Conservation (phyloP, 345 rosid species). For the Eucalyptus pauciflora region DNA sequence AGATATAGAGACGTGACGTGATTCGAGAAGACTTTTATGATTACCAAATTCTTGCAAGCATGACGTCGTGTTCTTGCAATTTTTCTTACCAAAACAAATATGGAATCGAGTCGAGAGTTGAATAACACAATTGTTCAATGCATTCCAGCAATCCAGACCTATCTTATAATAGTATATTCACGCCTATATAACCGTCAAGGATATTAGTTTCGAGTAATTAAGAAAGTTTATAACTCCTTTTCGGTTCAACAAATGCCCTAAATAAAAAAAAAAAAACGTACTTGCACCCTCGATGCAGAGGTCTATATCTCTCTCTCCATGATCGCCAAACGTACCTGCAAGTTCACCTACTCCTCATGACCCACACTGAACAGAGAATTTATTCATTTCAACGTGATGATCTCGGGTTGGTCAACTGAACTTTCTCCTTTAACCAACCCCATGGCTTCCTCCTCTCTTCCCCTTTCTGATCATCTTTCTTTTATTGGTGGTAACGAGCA, state of each 20-base stretch:
- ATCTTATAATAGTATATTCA: background rate
- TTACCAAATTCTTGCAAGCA: accelerated
- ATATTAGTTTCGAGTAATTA: background rate
- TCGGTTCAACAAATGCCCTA: background rate
- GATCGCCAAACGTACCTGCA: background rate
- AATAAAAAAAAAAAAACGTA: background rate
- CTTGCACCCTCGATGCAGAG: background rate
- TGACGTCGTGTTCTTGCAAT: accelerated
- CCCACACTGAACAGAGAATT: background rate
- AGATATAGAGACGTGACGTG: background rate
- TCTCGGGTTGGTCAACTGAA: background rate
- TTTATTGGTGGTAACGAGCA: background rate
- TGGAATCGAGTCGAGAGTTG: accelerated
- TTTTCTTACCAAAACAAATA: background rate
- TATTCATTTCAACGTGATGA: background rate
- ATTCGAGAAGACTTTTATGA: background rate
- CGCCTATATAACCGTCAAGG: background rate
- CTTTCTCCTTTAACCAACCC: background rate
- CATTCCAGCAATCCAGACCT: background rate
- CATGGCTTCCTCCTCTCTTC: background rate
- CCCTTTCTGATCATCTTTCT: background rate
- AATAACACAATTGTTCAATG: accelerated
- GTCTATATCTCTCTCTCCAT: background rate
- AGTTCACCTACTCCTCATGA: background rate
- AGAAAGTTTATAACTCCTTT: background rate